Evolutionary conservation across 2,329 filamentous ascomycete genomes (phyloP), one percentile per base, ranked within the genome.

Genomic region (Trichoderma polysporum): DNA sequence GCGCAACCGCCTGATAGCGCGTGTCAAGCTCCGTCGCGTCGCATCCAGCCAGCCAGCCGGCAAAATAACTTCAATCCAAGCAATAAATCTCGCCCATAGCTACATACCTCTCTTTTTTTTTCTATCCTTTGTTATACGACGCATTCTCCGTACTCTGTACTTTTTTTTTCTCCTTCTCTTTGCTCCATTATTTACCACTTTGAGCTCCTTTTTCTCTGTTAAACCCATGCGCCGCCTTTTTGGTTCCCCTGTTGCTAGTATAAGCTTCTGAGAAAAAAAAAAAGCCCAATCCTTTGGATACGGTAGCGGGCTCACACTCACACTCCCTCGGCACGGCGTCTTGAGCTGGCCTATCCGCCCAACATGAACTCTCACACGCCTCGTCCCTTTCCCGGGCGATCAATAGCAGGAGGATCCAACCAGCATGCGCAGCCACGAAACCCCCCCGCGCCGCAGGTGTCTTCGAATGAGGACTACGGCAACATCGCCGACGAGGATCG

Each of bases 401-500:
- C 78, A 59, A 69, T 79, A 68, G 75, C 72, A 33, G 74, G 72
- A 22, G 73, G 71, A 10, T 73, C 77, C 15, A 70, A 70, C 53
- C 76, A 77, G 50, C 75, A 76, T 45, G 73, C 74, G 29, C 76
- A 76, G 66, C 71, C 70, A 31, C 73, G 73, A 62, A 76, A 77
- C 33, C 75, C 77, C 13, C 70, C 76, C 10, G 73, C 76, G 17
- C 76, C 75, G 13, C 77, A 78, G 54, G 76, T 79, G 5, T 76
- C 76, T 12, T 70, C 74, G 25, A 79, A 79, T 67, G 78, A 80
- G 54, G 78, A 80, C 35, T 80, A 80, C 68, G 76, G 72, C 69
- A 74, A 71, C 53, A 79, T 98, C 71, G 90, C 88, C 22, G 94
- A 97, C 75, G 94, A 97, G 79, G 94, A 97, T 78, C 86, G 91